Evolutionary conservation across 108 stramenopile genomes (phyloP).

Genomic region (Cyclotella baltica): DNA sequence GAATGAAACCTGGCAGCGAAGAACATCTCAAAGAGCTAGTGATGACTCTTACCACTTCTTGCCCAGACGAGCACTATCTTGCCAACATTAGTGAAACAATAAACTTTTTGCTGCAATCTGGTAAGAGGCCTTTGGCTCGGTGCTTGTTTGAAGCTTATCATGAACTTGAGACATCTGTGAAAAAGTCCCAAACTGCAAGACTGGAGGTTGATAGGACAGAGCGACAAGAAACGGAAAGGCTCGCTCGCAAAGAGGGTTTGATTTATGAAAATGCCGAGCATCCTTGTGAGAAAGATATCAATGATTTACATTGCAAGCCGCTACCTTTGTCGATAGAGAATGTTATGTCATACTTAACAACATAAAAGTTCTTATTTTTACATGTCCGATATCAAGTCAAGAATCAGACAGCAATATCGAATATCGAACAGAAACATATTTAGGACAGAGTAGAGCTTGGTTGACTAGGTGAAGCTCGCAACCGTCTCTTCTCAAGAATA

Average conservation of each 20-base stretch:
- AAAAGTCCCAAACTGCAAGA: slow-evolving; percentile 45
- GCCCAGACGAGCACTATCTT: slow-evolving; percentile 59
- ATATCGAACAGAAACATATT: too few relatives aligned
- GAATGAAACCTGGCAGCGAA: slow-evolving; percentile 80
- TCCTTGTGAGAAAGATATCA: slow-evolving; percentile 66
- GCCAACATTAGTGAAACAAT: slow-evolving; percentile 73
- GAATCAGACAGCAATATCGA: too few relatives aligned
- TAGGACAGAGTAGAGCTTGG: too few relatives aligned
- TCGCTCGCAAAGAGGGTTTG: slow-evolving; percentile 39
- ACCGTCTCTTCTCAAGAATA: slow-evolving; percentile 20
- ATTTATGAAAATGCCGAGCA: slow-evolving; percentile 48
- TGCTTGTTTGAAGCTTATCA: slow-evolving; percentile 61
- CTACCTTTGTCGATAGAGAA: slow-evolving; percentile 37
- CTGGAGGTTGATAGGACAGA: slow-evolving; percentile 41
- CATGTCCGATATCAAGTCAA: too few relatives aligned
- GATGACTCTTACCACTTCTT: slow-evolving; percentile 49
- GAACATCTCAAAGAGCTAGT: slow-evolving; percentile 78
- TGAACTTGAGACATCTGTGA: slow-evolving; percentile 35
- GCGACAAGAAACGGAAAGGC: slow-evolving; percentile 43
- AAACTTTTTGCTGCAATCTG: slow-evolving; percentile 62
- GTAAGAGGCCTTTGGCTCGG: slow-evolving; percentile 50
- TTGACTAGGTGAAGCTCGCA: too few relatives aligned
- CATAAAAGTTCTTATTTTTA: background rate
- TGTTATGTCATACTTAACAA: slow-evolving; percentile 16
- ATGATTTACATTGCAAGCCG: slow-evolving; percentile 53